Conservation (phyloP, 2,329 filamentous ascomycete species). For the Kalmusia sp. region DNA sequence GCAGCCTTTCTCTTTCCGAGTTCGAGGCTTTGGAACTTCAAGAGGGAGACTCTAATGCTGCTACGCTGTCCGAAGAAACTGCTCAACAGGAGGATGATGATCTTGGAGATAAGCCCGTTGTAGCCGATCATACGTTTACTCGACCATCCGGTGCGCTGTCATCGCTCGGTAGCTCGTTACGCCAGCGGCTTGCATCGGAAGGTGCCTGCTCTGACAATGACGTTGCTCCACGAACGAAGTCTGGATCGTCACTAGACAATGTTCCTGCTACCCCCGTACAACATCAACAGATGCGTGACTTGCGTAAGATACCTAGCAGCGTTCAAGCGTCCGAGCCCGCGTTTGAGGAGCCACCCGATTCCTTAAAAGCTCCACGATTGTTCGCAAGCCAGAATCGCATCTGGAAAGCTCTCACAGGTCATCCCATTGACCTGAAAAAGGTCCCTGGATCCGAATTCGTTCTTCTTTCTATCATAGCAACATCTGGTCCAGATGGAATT, state of each 20-base stretch:
- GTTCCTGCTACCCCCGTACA: background rate
- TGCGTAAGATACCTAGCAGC: slow-evolving; percentile 20
- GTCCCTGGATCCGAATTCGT: slow-evolving; percentile 63
- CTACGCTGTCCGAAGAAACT: background rate
- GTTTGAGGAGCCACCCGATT: slow-evolving; percentile 34
- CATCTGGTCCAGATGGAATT: slow-evolving; percentile 61
- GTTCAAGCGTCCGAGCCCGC: slow-evolving; percentile 17
- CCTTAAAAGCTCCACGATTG: slow-evolving; percentile 33
- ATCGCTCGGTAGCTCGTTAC: slow-evolving; percentile 25
- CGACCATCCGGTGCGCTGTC: slow-evolving; percentile 22
- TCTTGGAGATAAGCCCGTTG: background rate
- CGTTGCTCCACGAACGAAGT: background rate
- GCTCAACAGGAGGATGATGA: background rate
- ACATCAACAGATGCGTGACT: slow-evolving; percentile 5
- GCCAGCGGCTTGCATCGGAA: slow-evolving; percentile 24
- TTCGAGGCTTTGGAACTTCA: slow-evolving; percentile 39
- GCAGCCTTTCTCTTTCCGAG: slow-evolving; percentile 34
- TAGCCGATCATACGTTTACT: background rate
- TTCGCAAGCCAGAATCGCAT: slow-evolving; percentile 62
- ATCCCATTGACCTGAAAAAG: slow-evolving; percentile 62
- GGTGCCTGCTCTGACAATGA: background rate
- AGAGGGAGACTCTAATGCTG: slow-evolving; percentile 13
- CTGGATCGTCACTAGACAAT: background rate
- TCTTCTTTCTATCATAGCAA: slow-evolving; percentile 65
- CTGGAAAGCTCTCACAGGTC: slow-evolving; percentile 67